Conservation (phyloP, 371 early-diverging fungal genomes). For the Cokeromyces recurvatus region DNA sequence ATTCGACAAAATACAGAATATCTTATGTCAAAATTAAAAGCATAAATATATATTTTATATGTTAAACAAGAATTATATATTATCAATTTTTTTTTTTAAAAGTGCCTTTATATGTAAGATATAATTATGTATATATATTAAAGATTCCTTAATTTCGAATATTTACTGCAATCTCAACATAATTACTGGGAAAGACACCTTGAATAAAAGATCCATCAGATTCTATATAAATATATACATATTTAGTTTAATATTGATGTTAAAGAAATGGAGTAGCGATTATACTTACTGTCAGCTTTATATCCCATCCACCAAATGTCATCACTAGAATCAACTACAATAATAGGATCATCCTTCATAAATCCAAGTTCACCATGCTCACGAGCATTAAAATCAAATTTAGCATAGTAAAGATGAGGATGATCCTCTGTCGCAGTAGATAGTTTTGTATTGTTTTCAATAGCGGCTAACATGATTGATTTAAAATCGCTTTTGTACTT, state of each 20-base stretch:
- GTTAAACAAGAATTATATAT: too few relatives aligned
- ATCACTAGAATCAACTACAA: slow-evolving; percentile 75
- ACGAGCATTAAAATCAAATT: slow-evolving; percentile 70
- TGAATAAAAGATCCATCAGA: slow-evolving; percentile 26
- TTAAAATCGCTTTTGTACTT: slow-evolving; percentile 43
- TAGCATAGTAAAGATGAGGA: slow-evolving; percentile 62
- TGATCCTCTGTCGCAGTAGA: slow-evolving; percentile 30
- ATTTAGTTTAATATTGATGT: neutral
- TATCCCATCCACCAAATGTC: slow-evolving; percentile 88
- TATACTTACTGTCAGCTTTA: slow-evolving; percentile 54
- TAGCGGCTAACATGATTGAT: slow-evolving; percentile 32
- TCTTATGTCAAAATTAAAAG: slow-evolving; percentile 36
- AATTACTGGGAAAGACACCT: slow-evolving; percentile 80
- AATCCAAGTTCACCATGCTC: slow-evolving; percentile 79
- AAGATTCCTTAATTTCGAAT: too few relatives aligned
- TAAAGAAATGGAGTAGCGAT: too few relatives aligned
- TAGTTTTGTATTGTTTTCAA: slow-evolving; percentile 25
- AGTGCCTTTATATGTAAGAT: neutral
- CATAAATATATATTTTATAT: slow-evolving; percentile 7
- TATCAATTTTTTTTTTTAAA: too few relatives aligned
- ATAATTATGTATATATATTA: too few relatives aligned
- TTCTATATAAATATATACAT: slow-evolving; percentile 6
- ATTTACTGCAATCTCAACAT: slow-evolving; percentile 47
- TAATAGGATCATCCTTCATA: slow-evolving; percentile 65
- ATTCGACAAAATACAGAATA: slow-evolving; percentile 61